Evolutionary conservation across 352 stramenopile genomes (phyloP).

Genomic region (Globisporangium radiosum): DNA sequence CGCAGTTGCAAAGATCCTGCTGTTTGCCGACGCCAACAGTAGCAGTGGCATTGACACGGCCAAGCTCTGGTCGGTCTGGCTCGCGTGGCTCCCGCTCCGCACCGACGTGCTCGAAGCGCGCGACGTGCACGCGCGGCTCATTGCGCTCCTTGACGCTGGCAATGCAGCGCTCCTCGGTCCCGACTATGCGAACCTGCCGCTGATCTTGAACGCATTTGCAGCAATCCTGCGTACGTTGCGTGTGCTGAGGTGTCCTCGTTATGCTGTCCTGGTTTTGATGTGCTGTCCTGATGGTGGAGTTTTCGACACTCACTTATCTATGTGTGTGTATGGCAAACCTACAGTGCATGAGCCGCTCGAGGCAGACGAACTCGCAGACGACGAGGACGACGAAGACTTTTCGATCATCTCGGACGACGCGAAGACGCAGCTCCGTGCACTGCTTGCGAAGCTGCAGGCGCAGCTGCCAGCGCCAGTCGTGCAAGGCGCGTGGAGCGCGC

Average conservation of each 20-base stretch:
- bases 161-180: conserved; percentile 61
- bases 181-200: conserved; percentile 53
- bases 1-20: conserved; percentile 74
- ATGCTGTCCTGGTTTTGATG: conserved; percentile 4
- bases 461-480: conserved; percentile 53
- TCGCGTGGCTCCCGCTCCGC: conserved; percentile 74
- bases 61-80: conserved; percentile 67
- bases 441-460: conserved; percentile 64
- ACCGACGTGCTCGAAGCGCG: conserved; percentile 75
- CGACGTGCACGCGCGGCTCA: conserved; percentile 67
- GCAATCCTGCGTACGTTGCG: conserved; percentile 57
- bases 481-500: conserved; percentile 59
- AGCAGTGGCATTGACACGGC: conserved; percentile 49
- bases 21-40: conserved; percentile 17
- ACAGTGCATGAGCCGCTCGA: conserved; percentile 60
- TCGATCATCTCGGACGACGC: conserved; percentile 58
- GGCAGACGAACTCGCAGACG: conserved; percentile 37
- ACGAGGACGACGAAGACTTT: conserved; percentile 58
- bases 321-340: background rate
- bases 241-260: background rate
- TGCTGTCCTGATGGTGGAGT: background rate
- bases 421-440: conserved; percentile 45
- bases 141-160: conserved; percentile 49
- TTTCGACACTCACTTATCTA: background rate
- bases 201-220: conserved; percentile 73